Percentiles rank a stretch among this genome's conserved stretches.
Evolutionary conservation across 2,329 filamentous ascomycete species (phyloP).

Genomic region (Fusarium concolor): DNA sequence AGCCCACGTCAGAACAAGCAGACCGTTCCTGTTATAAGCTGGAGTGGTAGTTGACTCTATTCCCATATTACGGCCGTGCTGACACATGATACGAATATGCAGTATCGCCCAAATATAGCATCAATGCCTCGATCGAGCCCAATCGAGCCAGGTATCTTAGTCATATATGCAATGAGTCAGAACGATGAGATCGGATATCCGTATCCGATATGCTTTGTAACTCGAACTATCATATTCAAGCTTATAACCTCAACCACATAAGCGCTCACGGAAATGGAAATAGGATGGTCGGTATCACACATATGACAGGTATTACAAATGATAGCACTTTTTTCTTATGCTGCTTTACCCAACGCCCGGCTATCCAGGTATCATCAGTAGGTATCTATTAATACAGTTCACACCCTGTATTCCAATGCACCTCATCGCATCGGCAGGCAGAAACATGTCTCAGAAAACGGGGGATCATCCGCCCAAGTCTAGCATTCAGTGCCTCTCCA

Average conservation of each 20-base stretch:
- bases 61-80: not conserved
- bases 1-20: not conserved
- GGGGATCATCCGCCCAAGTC: not conserved
- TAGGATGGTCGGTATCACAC: not conserved
- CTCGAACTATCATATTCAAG: not conserved
- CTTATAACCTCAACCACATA: not conserved
- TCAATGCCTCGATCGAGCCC: not conserved
- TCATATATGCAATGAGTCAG: conserved; percentile 5
- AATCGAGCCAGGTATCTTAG: not conserved
- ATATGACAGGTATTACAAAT: not conserved
- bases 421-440: conserved; percentile 1
- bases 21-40: not conserved
- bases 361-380: conserved; percentile 36
- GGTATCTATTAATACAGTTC: conserved; percentile 38
- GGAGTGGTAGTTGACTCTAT: not conserved
- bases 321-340: conserved; percentile 11
- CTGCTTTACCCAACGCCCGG: conserved; percentile 27
- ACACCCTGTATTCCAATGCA: conserved; percentile 26
- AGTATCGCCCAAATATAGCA: conserved; percentile 5
- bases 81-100: not conserved
- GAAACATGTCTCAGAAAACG: not conserved
- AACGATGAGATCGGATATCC: not conserved
- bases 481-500: conserved; percentile 5
- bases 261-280: not conserved
- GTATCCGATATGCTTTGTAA: not conserved